Percentiles rank a stretch among this genome's conserved stretches.
Evolutionary conservation across 345 rosid genomes (phyloP).

Genomic region (Draba incana): DNA sequence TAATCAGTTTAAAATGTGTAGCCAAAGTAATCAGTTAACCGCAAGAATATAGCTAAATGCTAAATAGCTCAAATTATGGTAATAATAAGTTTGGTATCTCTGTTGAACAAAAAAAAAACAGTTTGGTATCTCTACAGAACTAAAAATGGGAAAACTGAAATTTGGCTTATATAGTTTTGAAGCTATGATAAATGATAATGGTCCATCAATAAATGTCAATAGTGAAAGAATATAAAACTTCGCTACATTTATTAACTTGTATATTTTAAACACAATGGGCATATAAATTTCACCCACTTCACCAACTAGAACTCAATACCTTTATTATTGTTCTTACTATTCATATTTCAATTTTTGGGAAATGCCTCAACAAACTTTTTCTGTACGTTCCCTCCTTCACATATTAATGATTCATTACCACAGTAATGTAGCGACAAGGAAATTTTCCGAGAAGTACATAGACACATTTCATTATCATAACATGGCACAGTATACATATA

Average conservation of each 20-base stretch:
- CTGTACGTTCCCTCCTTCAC: constrained; percentile 17
- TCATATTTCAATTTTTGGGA: constrained; percentile 19
- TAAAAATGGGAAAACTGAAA: background rate
- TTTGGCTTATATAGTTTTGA: background rate
- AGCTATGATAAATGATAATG: constrained; percentile 6
- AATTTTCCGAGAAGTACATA: constrained; percentile 1
- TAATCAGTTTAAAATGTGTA: no score
- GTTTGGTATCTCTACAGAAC: background rate
- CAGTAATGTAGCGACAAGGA: constrained; percentile 22
- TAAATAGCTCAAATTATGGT: background rate
- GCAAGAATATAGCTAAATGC: background rate
- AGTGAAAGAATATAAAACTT: constrained; percentile 8
- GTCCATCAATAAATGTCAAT: constrained; percentile 31
- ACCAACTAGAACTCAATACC: constrained; percentile 33
- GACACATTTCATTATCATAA: constrained; percentile 13
- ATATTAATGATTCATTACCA: constrained; percentile 21
- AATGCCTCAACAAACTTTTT: constrained; percentile 19
- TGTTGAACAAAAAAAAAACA: background rate
- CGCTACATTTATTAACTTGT: background rate
- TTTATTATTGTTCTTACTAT: constrained; percentile 3
- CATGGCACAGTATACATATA: background rate
- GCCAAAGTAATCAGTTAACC: no score
- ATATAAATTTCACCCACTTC: constrained; percentile 39
- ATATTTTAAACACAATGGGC: background rate
- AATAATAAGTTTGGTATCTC: background rate